Conservation (phyloP, 2,329 filamentous ascomycete species). For the Colletotrichum salicis region DNA sequence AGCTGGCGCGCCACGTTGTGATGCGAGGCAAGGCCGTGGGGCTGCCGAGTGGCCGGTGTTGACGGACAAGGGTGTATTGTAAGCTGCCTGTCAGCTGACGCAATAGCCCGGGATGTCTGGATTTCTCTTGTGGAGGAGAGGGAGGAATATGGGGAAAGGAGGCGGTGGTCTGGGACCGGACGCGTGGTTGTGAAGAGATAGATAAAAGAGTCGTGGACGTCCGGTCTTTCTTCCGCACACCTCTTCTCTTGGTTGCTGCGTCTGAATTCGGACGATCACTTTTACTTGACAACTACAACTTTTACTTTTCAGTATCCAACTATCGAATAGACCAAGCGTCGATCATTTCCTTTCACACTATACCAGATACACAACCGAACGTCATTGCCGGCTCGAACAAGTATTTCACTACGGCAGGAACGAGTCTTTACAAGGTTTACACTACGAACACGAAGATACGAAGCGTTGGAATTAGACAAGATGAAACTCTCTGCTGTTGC, state of each 20-base stretch:
- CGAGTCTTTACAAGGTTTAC: background rate
- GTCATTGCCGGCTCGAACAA: background rate
- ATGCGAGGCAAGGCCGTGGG: background rate
- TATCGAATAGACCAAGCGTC: constrained; percentile 10
- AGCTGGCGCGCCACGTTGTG: constrained; percentile 15
- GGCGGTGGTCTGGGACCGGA: background rate
- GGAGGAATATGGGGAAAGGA: constrained; percentile 6
- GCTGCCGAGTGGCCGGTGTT: background rate
- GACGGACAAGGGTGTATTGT: background rate
- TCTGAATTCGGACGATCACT: constrained; percentile 23
- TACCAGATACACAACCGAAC: background rate
- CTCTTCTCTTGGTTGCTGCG: background rate
- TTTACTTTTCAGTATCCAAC: background rate
- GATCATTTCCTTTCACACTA: background rate
- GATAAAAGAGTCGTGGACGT: constrained; percentile 11
- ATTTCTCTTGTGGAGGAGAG: background rate
- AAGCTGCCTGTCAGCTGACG: background rate
- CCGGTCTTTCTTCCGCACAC: background rate
- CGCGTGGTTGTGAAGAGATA: background rate
- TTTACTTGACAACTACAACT: background rate
- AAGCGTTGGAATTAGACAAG: background rate
- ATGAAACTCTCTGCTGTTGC: constrained; percentile 30
- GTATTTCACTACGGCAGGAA: background rate
- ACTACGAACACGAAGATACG: background rate
- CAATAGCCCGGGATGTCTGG: background rate